phyloP scores from a whole-genome alignment of 1,139 yeast genomes.

The Nakaseomyces nivariensis region DNA sequence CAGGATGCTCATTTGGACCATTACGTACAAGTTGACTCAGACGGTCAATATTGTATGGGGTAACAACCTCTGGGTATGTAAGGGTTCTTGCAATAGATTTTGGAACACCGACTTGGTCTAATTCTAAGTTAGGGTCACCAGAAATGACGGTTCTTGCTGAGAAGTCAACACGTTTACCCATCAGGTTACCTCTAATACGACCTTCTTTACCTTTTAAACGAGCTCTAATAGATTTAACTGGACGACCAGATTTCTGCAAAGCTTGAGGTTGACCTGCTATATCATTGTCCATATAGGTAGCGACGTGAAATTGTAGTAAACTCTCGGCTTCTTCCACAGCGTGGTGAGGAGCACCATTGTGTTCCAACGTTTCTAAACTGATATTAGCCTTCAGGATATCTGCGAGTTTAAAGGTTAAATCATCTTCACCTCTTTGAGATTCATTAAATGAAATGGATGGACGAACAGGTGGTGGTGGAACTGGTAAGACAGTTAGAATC shows the following conservation, averaged over 20 bases:
- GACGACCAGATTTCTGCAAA: constrained; percentile 95
- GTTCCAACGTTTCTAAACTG: constrained; percentile 89
- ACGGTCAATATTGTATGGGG: constrained; percentile 92
- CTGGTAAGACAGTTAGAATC: constrained; percentile 91
- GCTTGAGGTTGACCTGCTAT: constrained; percentile 99
- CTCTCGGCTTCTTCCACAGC: constrained; percentile 95
- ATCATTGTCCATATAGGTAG: constrained; percentile 99
- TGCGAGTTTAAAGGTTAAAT: constrained; percentile 92
- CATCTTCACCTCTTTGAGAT: constrained; percentile 99
- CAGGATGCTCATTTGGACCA: constrained; percentile 99
- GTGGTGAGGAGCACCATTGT: constrained; percentile 98
- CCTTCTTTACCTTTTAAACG: constrained; percentile 99
- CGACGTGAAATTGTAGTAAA: constrained; percentile 91
- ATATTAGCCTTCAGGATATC: constrained; percentile 95
- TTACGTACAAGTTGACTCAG: constrained; percentile 88
- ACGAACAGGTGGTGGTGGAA: constrained; percentile 99
- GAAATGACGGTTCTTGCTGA: constrained; percentile 99
- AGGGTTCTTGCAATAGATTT: constrained; percentile 90
- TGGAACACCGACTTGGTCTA: constrained; percentile 98
- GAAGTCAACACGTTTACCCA: constrained; percentile 99
- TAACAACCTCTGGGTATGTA: constrained; percentile 93
- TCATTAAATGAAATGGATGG: constrained; percentile 97
- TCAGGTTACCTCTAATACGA: constrained; percentile 92
- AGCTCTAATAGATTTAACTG: constrained; percentile 95
- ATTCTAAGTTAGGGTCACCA: constrained; percentile 95